Evolutionary conservation across 768 basidiomycete genomes (phyloP), one percentile per base, ranked within the genome.

Genomic region (Saitozyma sp.): DNA sequence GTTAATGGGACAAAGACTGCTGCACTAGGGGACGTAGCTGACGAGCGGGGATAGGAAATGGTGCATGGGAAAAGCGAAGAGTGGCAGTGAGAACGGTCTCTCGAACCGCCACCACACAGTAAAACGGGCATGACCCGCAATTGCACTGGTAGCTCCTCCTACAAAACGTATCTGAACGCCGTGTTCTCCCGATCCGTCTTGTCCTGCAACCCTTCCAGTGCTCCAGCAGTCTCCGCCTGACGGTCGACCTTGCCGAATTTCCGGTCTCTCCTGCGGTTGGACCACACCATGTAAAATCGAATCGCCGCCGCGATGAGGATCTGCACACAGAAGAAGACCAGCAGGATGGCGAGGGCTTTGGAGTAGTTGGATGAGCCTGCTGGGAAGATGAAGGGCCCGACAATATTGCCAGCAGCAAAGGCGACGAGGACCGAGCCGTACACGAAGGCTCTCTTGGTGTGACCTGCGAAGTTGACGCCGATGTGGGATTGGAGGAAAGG

Each of bases 321-420:
- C 29, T 66, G 64, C 1, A 66, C 51, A 49, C 64, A 66, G 42
- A 62, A 66, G 61, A 66, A 66, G 19, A 62, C 64, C 19, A 66
- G 50, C 19, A 66, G 52, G 51, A 66, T 62, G 6, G 60, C 64
- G n/a, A 66, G 56, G n/a, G 64, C 60, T 14, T 40, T 58, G 13
- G 60, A 43, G 51, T 66, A 66, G 45, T 66, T 62, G 16, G 52
- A 49, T 10, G 39, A 29, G 0, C 64, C 64, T 0, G 50, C 38
- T 9, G 64, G 64, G 59, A 65, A 65, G 54, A 65, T 65, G 60
- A 65, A 65, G 20, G 64, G 64, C n/a, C 64, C 64, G 20, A 65
- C 59, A 20, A 65, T 65, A 48, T 65, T 65, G 5, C 62, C 64
- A 40, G 64, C 55, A 7, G 64, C 46, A n/a, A 61, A 65, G 46